A percentile compares a stretch with the other conserved stretches of the same genome.
Conservation (phyloP, 495 filamentous ascomycete genomes). For the Tuber microsphaerosporum region DNA sequence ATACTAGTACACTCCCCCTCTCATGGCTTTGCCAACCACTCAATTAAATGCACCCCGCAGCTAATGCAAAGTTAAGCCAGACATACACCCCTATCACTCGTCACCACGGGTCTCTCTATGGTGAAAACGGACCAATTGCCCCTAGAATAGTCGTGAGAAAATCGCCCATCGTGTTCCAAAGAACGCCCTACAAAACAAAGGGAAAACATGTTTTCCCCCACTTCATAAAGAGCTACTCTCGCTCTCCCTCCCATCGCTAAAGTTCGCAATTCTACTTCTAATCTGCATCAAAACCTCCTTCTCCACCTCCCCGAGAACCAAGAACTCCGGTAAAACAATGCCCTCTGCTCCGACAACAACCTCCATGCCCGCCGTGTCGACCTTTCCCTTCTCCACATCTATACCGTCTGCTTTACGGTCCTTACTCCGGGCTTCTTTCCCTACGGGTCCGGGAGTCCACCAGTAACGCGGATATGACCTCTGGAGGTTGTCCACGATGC, state of each 20-base stretch:
- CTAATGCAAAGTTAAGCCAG: neutral
- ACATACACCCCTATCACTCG: neutral
- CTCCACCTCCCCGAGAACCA: conserved; percentile 26
- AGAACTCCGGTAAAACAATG: conserved; percentile 35
- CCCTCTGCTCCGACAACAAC: conserved; percentile 25
- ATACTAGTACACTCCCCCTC: neutral
- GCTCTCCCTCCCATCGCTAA: conserved; percentile 17
- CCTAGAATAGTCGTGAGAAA: neutral
- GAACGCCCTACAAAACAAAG: neutral
- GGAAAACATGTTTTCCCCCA: neutral
- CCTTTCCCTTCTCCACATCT: conserved; percentile 6
- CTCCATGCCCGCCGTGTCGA: neutral
- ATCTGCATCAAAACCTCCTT: conserved; percentile 34
- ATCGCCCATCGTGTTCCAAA: neutral
- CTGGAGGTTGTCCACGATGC: conserved; percentile 70
- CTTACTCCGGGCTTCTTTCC: conserved; percentile 27
- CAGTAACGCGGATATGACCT: conserved; percentile 73
- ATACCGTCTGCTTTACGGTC: neutral
- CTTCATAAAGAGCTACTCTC: conserved; percentile 16
- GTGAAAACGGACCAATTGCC: neutral
- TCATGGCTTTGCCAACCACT: neutral
- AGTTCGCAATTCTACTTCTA: conserved; percentile 27
- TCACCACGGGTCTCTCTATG: neutral
- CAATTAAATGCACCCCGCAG: neutral
- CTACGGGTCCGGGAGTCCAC: conserved; percentile 54